phyloP scores from a whole-genome alignment of 345 rosid genomes.

The Syzygium jambos region DNA sequence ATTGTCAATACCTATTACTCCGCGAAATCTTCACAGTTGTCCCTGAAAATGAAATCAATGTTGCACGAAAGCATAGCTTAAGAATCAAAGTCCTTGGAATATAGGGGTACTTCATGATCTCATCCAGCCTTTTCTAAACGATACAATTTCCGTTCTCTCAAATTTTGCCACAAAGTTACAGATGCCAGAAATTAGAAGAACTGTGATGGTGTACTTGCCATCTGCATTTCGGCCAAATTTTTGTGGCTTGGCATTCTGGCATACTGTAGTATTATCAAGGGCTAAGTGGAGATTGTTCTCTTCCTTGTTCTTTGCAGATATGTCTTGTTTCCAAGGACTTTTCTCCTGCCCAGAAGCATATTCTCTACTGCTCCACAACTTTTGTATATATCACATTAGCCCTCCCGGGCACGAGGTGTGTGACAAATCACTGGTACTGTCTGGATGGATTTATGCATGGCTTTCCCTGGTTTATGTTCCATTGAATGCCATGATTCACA shows the following conservation, averaged over 20 bases:
- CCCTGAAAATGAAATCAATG: not conserved
- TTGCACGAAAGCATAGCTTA: not conserved
- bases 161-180: not conserved
- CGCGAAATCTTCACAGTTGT: not conserved
- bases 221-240: not conserved
- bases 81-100: not conserved
- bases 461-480: not conserved
- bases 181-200: not conserved
- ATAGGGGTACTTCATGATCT: not conserved
- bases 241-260: not conserved
- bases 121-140: not conserved
- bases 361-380: constrained; percentile 87
- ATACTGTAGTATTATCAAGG: not conserved
- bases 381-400: constrained; percentile 91
- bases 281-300: not conserved
- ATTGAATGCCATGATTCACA: constrained; percentile 19
- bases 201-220: not conserved
- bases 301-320: constrained; percentile 37
- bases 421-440: constrained; percentile 13
- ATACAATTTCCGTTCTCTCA: not conserved
- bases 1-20: not conserved
- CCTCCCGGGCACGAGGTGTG: constrained; percentile 99
- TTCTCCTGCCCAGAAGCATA: constrained; percentile 86
- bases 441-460: not conserved
- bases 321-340: constrained; percentile 85